Evolutionary conservation across 805 yeast species (phyloP), one percentile per base, ranked within the genome.

Genomic region (Saccharomyces paradoxus): DNA sequence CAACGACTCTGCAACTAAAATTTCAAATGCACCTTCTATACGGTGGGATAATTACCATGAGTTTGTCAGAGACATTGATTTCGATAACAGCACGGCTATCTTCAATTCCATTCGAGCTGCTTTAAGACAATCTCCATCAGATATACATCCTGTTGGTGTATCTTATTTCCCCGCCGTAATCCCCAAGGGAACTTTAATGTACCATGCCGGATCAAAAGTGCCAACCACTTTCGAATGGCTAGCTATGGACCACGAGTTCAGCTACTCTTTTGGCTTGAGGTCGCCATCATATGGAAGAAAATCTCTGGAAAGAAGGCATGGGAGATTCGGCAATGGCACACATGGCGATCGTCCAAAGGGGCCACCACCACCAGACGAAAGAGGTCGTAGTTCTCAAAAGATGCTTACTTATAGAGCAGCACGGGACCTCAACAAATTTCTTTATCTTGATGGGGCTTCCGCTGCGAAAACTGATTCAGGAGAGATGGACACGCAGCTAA

Each of bases 221-320:
- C 86, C 86, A 1, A 63, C 63, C 0, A 62, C 71, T 26, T 75
- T 75, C 31, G 87, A 83, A 63, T 83, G 88, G 87, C 68, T 81
- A 9, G 88, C 87, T 1, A 71, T 82, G 77, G 85, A 82, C 63
- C 77, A 73, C 58, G 87, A 83, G 60, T 82, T 82, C 66, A 79
- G 84, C 58, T 80, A 77, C 57, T 67, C 64, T 55, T 82, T 81
- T 70, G 76, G 77, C 4, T 48, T 59, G 17, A 61, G 61, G 55
- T 55, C 48, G 52, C 48, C 51, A 49, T 46, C 64, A 50, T 54
- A 60, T 50, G 69, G 69, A 30, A 60, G 66, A 32, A 60, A 56
- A 46, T 52, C 51, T 48, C 17, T 51, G 52, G 24, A 50, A 50
- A 54, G 53, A 52, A 50, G 30, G 52, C 41, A 24, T 7, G 5